These are phyloP conservation scores for Kodamaea hsintzibuensis DNA, from an alignment of 805 yeast species.

Conservation along the genomic window DNA sequence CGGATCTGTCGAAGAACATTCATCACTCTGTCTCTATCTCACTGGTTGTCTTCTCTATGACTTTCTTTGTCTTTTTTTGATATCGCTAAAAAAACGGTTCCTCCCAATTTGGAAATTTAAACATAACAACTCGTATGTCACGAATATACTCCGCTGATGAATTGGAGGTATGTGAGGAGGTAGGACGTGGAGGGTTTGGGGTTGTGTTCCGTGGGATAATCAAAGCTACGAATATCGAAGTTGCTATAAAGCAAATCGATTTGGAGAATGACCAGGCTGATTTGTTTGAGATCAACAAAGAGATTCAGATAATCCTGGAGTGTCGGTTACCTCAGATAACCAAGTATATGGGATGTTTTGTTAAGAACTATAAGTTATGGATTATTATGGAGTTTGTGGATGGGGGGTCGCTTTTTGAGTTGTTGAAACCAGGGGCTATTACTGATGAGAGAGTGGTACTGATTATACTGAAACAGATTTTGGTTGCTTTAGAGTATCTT, in stretches of 20 bases:
- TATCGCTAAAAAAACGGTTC: not conserved
- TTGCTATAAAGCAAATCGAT: slow-evolving; percentile 68
- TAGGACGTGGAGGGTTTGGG: slow-evolving; percentile 81
- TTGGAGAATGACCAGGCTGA: slow-evolving; percentile 65
- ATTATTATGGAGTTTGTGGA: slow-evolving; percentile 80
- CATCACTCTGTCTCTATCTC: not conserved
- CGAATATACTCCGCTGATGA: slow-evolving; percentile 33
- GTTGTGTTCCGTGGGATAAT: slow-evolving; percentile 68
- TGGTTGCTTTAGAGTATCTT: slow-evolving; percentile 62
- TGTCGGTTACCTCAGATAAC: slow-evolving; percentile 67
- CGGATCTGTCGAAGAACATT: not conserved
- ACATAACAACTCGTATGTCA: slow-evolving; percentile 1
- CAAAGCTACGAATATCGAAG: slow-evolving; percentile 41
- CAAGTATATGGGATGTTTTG: slow-evolving; percentile 68
- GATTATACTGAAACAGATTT: slow-evolving; percentile 52
- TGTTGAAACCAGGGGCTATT: slow-evolving; percentile 60
- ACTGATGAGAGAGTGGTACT: slow-evolving; percentile 53
- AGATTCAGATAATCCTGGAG: slow-evolving; percentile 66
- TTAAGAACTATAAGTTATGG: slow-evolving; percentile 70
- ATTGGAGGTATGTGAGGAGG: slow-evolving; percentile 48
- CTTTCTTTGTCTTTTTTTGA: not conserved
- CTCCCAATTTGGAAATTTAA: not conserved
- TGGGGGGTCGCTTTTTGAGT: slow-evolving; percentile 73
- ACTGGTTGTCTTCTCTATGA: no score
- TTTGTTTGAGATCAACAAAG: slow-evolving; percentile 70